Evolutionary conservation across 306 rosid species (phyloP).

Genomic region (Macrotyloma uniflorum): DNA sequence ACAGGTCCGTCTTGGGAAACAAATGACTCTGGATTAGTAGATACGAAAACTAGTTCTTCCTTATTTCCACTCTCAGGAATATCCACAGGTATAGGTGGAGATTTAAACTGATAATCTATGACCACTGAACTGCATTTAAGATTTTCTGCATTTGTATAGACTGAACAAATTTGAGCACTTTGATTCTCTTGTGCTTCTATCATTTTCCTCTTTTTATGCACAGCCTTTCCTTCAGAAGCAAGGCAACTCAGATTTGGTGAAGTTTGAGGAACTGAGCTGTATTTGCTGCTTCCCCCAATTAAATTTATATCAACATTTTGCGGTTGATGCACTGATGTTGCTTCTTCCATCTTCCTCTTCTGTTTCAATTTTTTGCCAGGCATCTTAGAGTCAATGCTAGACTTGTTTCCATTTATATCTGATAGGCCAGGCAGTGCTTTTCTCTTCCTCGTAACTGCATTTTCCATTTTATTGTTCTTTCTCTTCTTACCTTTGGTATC

Average conservation of each 20-base stretch:
- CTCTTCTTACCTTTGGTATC: slow-evolving; percentile 27
- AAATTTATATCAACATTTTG: slow-evolving; percentile 51
- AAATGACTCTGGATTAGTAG: slow-evolving; percentile 32
- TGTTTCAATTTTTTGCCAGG: slow-evolving; percentile 18
- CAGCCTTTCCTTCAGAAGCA: slow-evolving; percentile 47
- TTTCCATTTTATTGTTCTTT: slow-evolving; percentile 45
- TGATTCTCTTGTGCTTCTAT: slow-evolving; percentile 10
- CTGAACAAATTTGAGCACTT: slow-evolving; percentile 28
- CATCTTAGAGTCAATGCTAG: slow-evolving; percentile 21
- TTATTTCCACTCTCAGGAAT: slow-evolving; percentile 27
- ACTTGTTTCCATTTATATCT: slow-evolving; percentile 48
- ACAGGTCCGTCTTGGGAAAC: slow-evolving; percentile 1
- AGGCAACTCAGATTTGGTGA: slow-evolving; percentile 32
- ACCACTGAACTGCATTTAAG: slow-evolving; percentile 47
- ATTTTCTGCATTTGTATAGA: slow-evolving; percentile 17
- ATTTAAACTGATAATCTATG: slow-evolving; percentile 44
- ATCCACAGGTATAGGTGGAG: slow-evolving; percentile 27
- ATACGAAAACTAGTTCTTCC: slow-evolving; percentile 22
- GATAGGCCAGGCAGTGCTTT: slow-evolving; percentile 67
- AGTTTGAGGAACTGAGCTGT: slow-evolving; percentile 35
- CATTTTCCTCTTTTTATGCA: slow-evolving; percentile 52
- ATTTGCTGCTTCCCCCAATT: slow-evolving; percentile 44
- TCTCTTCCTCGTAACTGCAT: slow-evolving; percentile 40
- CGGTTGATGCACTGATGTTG: slow-evolving; percentile 14
- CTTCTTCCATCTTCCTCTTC: slow-evolving; percentile 42